Conservation (phyloP, 2,329 filamentous ascomycete genomes). For the Cercospora sesami region DNA sequence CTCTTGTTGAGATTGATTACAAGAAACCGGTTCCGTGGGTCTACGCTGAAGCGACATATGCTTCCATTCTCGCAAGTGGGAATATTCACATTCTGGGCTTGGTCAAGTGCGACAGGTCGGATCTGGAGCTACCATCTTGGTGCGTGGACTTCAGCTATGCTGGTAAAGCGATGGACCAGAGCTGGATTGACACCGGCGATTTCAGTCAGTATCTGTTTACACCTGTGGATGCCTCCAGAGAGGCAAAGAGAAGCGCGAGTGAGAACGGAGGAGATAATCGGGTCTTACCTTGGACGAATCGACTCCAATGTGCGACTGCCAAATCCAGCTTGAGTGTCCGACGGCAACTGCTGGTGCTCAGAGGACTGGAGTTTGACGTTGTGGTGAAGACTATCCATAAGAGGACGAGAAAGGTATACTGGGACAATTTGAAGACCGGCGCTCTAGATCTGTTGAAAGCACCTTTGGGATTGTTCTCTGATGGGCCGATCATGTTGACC, state of each 20-base stretch:
- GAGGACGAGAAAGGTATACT: conserved; percentile 1
- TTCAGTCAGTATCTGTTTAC: background rate
- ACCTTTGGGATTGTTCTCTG: background rate
- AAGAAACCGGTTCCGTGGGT: conserved; percentile 2
- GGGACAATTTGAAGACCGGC: background rate
- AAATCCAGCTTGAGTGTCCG: conserved; percentile 2
- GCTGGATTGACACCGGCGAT: conserved; percentile 1
- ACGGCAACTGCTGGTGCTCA: background rate
- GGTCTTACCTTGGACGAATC: conserved; percentile 1
- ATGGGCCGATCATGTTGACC: background rate
- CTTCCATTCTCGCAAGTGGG: background rate
- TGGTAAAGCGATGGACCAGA: background rate
- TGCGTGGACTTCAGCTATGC: conserved; percentile 1
- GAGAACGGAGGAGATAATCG: background rate
- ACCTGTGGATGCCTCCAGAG: background rate
- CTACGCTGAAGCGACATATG: background rate
- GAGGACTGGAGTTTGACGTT: conserved; percentile 1
- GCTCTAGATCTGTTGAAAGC: background rate
- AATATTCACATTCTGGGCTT: background rate
- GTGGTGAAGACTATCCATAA: background rate
- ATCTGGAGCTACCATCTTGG: background rate
- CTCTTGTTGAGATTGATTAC: background rate
- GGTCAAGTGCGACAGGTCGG: background rate
- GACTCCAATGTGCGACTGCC: background rate
- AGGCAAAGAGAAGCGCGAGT: background rate